Evolutionary conservation across 1,284 basidiomycete genomes (phyloP).

Genomic region (Entoloma clypeatum): DNA sequence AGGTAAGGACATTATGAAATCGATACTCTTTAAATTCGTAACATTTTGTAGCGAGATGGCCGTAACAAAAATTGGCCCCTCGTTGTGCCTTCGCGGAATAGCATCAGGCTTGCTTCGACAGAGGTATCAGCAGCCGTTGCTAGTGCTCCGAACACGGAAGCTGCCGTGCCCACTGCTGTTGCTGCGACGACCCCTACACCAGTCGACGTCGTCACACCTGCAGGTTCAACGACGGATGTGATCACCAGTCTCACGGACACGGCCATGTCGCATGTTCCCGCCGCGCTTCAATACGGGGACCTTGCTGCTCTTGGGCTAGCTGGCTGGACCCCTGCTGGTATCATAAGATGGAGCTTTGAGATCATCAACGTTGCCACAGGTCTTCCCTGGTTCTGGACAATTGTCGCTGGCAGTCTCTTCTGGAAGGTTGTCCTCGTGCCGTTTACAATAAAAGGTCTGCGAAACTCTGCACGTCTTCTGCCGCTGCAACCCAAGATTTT

Average conservation of each 20-base stretch:
- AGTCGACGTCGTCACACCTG: constrained; percentile 1
- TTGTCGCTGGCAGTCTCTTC: constrained; percentile 67
- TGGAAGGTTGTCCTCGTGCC: constrained; percentile 73
- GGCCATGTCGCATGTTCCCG: constrained; percentile 26
- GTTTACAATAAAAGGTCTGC: constrained; percentile 61
- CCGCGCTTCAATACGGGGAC: constrained; percentile 73
- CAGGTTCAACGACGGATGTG: constrained; percentile 8
- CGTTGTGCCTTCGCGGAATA: constrained; percentile 13
- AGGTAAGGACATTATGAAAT: no score
- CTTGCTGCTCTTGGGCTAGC: constrained; percentile 73
- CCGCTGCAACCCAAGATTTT: constrained; percentile 60
- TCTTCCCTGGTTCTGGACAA: constrained; percentile 85
- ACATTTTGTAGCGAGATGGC: constrained; percentile 11
- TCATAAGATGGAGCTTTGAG: constrained; percentile 68
- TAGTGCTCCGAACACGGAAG: constrained; percentile 5
- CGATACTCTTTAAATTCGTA: no score
- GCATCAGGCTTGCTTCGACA: constrained; percentile 16
- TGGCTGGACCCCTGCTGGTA: constrained; percentile 56
- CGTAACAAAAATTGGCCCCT: constrained; percentile 5
- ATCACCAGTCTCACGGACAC: constrained; percentile 27
- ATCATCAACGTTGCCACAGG: constrained; percentile 70
- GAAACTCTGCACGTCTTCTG: constrained; percentile 67
- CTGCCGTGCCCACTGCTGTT: constrained; percentile 1
- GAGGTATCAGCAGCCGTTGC: constrained; percentile 11
- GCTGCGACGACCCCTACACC: constrained; percentile 4